Evolutionary conservation across 345 rosid species (phyloP).

Genomic region (Dipteronia sinensis): DNA sequence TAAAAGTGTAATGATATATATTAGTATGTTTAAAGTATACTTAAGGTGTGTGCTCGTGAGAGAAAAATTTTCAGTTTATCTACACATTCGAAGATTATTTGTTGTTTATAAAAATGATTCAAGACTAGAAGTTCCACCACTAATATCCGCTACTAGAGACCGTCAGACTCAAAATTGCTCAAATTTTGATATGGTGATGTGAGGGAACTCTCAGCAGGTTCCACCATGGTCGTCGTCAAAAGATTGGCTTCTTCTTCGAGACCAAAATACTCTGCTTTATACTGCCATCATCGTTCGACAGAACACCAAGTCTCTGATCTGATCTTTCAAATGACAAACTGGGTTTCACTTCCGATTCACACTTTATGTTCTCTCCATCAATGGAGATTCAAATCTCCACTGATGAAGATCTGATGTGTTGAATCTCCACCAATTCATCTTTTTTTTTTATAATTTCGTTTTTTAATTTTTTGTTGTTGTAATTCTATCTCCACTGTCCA

Average conservation of each 20-base stretch:
- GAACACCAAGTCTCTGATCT: slow-evolving; percentile 33
- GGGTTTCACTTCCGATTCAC: slow-evolving; percentile 38
- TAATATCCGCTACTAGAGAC: slow-evolving; percentile 48
- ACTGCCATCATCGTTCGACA: slow-evolving; percentile 45
- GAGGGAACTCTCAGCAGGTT: slow-evolving; percentile 56
- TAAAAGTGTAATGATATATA: too few relatives aligned
- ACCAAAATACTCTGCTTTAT: slow-evolving; percentile 61
- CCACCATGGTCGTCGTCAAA: slow-evolving; percentile 43
- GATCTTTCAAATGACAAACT: slow-evolving; percentile 37
- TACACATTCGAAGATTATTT: slow-evolving; percentile 17
- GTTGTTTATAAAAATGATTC: not conserved
- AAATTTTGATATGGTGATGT: slow-evolving; percentile 66
- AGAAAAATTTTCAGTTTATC: not conserved
- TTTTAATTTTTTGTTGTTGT: too few relatives aligned
- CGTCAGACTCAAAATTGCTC: slow-evolving; percentile 58
- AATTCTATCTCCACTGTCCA: too few relatives aligned
- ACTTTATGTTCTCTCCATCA: slow-evolving; percentile 32
- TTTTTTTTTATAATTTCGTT: too few relatives aligned
- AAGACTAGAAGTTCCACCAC: slow-evolving; percentile 86
- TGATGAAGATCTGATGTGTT: too few relatives aligned
- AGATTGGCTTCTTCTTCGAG: slow-evolving; percentile 57
- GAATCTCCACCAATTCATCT: too few relatives aligned
- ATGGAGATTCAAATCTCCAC: too few relatives aligned
- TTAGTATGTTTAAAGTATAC: too few relatives aligned
- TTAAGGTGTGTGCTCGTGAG: too few relatives aligned